A percentile compares a stretch with the other conserved stretches of the same genome.
Conservation (phyloP, 2,329 filamentous ascomycete species). For the Epicoccum nigrum region DNA sequence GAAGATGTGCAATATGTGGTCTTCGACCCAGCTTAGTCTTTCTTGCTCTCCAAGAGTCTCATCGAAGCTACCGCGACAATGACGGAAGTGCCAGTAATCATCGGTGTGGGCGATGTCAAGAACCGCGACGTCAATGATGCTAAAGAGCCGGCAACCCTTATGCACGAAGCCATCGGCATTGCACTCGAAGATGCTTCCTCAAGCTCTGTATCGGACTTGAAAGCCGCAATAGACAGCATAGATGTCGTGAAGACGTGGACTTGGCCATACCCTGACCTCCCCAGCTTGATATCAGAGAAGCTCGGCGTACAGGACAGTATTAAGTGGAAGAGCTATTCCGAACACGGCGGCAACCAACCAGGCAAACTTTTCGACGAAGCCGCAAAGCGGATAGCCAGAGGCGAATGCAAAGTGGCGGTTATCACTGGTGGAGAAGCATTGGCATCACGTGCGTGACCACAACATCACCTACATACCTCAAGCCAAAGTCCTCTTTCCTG, state of each 20-base stretch:
- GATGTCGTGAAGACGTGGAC: constrained; percentile 69
- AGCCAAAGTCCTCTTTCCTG: neutral
- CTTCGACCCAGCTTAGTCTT: neutral
- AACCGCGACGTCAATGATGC: constrained; percentile 60
- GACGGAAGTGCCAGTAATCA: constrained; percentile 58
- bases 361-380: constrained; percentile 68
- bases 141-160: constrained; percentile 65
- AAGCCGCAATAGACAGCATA: constrained; percentile 61
- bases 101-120: constrained; percentile 67
- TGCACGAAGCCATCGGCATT: constrained; percentile 60
- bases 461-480: neutral
- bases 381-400: constrained; percentile 61
- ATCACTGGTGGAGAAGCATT: constrained; percentile 70
- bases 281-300: constrained; percentile 58
- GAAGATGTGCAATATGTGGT: constrained; percentile 2
- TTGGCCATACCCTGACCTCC: constrained; percentile 68
- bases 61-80: neutral
- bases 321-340: constrained; percentile 57
- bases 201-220: constrained; percentile 45
- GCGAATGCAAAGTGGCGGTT: constrained; percentile 63
- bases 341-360: constrained; percentile 69
- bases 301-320: constrained; percentile 56
- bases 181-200: constrained; percentile 60
- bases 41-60: neutral
- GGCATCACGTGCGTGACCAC: constrained; percentile 57